Conservation (phyloP, 75 land plant genomes). For the Pseudotsuga menziesii region DNA sequence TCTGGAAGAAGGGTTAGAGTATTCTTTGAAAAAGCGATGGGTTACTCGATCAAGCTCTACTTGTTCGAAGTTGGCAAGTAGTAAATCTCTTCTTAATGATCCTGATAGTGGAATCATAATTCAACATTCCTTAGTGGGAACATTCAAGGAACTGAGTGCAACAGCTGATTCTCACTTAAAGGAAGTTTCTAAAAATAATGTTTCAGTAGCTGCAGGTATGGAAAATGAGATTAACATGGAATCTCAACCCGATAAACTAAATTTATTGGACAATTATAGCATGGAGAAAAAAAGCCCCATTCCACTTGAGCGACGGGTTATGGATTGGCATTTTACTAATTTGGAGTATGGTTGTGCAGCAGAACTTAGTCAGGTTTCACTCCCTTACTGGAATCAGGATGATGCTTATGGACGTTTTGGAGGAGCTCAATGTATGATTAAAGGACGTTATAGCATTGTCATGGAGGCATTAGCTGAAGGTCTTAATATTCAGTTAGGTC, state of each 20-base stretch:
- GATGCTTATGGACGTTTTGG: conserved; percentile 98
- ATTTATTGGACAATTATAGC: background rate
- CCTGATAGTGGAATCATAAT: no score
- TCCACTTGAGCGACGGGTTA: conserved; percentile 79
- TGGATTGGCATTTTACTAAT: conserved; percentile 99
- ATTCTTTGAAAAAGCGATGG: conserved; percentile 58
- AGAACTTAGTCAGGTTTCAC: conserved; percentile 71
- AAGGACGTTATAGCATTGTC: conserved; percentile 80
- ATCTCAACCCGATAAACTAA: background rate
- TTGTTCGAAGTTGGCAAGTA: background rate
- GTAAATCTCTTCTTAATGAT: background rate
- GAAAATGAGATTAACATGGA: no score
- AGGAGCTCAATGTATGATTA: conserved; percentile 97
- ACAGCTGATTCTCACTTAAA: background rate
- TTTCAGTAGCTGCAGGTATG: background rate
- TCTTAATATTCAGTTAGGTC: no score
- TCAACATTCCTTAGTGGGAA: no score
- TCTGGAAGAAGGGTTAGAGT: conserved; percentile 90
- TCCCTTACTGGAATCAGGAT: conserved; percentile 94
- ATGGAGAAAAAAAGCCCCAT: conserved; percentile 30
- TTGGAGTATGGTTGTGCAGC: conserved; percentile 97
- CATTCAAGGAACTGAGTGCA: background rate
- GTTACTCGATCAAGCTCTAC: background rate
- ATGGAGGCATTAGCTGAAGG: conserved; percentile 70
- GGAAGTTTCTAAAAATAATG: background rate